Base-by-base conservation (phyloP, 225 moss, liverwort and hornwort species). In the Bryum argenteum region DNA sequence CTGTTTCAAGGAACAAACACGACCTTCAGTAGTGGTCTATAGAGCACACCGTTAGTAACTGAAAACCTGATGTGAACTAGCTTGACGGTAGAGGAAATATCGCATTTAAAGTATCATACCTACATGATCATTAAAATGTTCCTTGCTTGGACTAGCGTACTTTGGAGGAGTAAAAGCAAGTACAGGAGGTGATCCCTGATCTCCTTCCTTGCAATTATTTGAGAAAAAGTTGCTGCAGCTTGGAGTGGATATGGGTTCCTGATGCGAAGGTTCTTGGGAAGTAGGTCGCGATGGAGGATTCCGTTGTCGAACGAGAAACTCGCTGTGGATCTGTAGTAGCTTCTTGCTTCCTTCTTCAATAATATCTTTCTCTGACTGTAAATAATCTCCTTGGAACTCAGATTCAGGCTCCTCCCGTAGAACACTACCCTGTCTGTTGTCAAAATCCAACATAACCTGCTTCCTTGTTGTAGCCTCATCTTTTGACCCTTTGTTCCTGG, bases 331-430 rank as follows among this genome's bases (percentile, higher is more conserved):
- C 43, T 67, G 24, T 16, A 67, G 41, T 24, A 59, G 18, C 24
- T 60, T 75, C 52, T 74, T 63, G 24, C 54, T 74, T 4, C 68
- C 68, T 43, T 64, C 18, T 43, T 53, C 65, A 23, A 69, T 63
- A 6, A 77, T 51, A 10, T 72, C 77, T 51, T 54, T 28, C 42
- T 63, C 53, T 9, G 1, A 2, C 0, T 54, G 37, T 24, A 72
- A 50, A 58, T 10, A 39, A 67, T 67, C 37, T 71, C 42, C 18
- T 8, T 53, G 57, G 41, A 67, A 18, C 11, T 75, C 58, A 62
- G 0, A 26, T 6, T 63, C 4, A 53, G 1, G 58, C 0, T 58
- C 67, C 37, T 62, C 63, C 22, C 28, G 12, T 19, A 33, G 2
- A 33, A 6, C 33, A 33, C 33, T 33, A 33, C 7, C 33, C 33